phyloP scores from a whole-genome alignment of 345 rosid genomes.

The Salix viminalis region DNA sequence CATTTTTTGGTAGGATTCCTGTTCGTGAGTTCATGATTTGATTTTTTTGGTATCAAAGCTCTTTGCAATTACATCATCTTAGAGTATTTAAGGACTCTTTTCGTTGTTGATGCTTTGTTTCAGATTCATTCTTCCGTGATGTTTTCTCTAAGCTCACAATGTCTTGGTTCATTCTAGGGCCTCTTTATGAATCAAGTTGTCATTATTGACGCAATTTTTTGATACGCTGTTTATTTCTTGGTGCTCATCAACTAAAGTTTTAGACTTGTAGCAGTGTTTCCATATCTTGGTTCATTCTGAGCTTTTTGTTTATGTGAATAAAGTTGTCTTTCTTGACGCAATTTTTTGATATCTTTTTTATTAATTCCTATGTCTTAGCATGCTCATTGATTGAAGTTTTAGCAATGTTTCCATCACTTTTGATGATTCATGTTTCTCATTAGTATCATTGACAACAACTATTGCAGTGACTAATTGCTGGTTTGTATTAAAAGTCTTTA shows the following conservation, averaged over 20 bases:
- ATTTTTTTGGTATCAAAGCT: neutral
- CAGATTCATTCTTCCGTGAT: neutral
- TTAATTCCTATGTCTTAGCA: neutral
- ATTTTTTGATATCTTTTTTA: neutral
- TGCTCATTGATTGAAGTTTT: neutral
- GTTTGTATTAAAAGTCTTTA: constrained; percentile 15
- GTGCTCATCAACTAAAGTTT: no score
- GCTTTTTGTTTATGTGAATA: no score
- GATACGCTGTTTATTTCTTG: neutral
- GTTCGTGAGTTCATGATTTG: neutral
- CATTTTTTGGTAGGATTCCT: neutral
- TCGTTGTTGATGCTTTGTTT: neutral
- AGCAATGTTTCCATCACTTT: neutral
- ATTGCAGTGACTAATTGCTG: constrained; percentile 23
- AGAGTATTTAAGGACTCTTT: neutral
- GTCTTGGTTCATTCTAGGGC: constrained; percentile 1
- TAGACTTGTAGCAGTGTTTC: no score
- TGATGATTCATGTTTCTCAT: neutral
- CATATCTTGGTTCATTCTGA: no score
- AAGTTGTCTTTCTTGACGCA: no score
- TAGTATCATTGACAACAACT: constrained; percentile 6
- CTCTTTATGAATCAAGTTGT: neutral
- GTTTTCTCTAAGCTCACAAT: neutral
- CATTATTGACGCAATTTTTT: neutral
- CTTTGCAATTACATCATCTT: neutral